Base-by-base conservation (phyloP, 306 rosid species). In the Castanea sativa region DNA sequence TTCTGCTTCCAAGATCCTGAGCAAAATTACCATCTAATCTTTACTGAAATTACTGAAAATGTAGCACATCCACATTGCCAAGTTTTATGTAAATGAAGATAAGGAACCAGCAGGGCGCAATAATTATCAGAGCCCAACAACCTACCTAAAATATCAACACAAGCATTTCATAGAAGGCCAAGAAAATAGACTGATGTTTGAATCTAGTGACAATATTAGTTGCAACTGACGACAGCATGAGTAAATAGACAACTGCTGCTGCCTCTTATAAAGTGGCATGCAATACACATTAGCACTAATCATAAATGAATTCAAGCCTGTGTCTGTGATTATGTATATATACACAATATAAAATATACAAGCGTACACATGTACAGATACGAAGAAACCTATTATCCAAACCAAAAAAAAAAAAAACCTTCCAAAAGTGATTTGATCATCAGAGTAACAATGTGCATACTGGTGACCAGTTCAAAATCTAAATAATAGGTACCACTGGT, bases 1-100 rank as follows among this genome's bases (percentile, higher is more conserved):
- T 79, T 69, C 83, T 71, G 76, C 73, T 67, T 75, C 72, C 69
- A 79, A 61, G 21, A 71, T 73, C 81, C 72, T 43, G 68, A 61
- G 41, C 57, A 83, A 49, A 83, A 73, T 75, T 61, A 75, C 71
- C 11, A 61, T 16, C 27, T 51, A 71, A 65, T 72, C 49, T 60
- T 73, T 71, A 65, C 74, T 55, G 52, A 56, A 55, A 21, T 53
- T 52, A 57, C 58, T 13, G 51, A 65, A 69, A 71, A 75, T 45
- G 25, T 14, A 76, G 73, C 15, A 75, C 18, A 11, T 29, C 52
- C 76, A 73, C 41, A 55, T 74, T 19, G 53, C 43, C 29, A 21
- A 73, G 56, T 56, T 51, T 4, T 51, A 20, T 41, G 78, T 33
- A 76, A 56, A 57, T 43, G 64, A 15, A 51, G 49, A 30, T 7